A percentile compares a stretch with the other conserved stretches of the same genome.
These are phyloP conservation scores for Salix udensis DNA, from an alignment of 345 rosid species.

Conservation along the genomic window DNA sequence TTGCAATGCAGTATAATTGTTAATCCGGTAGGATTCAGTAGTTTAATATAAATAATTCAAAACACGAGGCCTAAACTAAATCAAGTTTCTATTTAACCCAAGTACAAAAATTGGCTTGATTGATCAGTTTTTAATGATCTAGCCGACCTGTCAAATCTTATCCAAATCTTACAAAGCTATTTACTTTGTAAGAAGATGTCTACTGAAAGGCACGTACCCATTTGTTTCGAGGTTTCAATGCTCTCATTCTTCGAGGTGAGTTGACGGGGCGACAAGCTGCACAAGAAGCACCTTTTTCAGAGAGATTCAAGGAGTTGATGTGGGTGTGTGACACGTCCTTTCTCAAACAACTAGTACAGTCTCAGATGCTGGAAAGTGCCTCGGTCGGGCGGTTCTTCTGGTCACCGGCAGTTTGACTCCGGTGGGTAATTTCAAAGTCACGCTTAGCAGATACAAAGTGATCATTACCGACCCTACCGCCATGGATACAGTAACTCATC, in stretches of 20 bases:
- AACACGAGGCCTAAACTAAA: too few relatives aligned
- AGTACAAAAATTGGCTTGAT: too few relatives aligned
- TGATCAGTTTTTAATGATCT: too few relatives aligned
- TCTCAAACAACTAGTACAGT: background rate
- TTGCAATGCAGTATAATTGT: too few relatives aligned
- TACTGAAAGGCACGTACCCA: background rate
- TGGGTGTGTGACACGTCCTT: background rate
- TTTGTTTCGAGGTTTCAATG: background rate
- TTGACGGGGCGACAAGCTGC: background rate
- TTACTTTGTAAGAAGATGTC: conserved; percentile 19
- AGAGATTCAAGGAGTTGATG: background rate
- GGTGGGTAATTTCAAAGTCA: conserved; percentile 15
- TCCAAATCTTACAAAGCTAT: too few relatives aligned
- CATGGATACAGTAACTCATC: background rate
- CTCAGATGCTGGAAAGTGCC: background rate
- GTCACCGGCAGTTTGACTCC: conserved; percentile 11
- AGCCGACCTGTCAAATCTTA: too few relatives aligned
- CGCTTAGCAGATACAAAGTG: background rate
- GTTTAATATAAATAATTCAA: too few relatives aligned
- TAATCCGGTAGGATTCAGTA: too few relatives aligned
- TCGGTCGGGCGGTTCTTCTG: background rate
- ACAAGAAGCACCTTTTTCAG: conserved; percentile 10
- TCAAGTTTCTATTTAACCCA: too few relatives aligned
- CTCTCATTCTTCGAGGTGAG: background rate
- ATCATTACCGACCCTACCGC: background rate